These are phyloP conservation scores for Globisporangium orthogonon DNA, from an alignment of 352 stramenopile species.

Conservation along the genomic window DNA sequence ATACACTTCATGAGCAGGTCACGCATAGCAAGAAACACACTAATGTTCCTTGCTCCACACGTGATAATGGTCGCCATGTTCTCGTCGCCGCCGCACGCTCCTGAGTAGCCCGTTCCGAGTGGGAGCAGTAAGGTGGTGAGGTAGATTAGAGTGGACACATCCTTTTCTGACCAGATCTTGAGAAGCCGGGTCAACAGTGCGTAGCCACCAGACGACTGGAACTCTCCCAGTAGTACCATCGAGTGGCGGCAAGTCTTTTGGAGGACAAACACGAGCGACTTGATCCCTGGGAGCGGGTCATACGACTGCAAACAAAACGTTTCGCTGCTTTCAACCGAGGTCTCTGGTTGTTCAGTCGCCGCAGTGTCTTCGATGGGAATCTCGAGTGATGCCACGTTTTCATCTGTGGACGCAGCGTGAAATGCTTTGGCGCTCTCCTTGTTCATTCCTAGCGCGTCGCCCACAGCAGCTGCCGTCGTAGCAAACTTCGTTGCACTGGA, in stretches of 20 bases:
- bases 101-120: constrained; percentile 40
- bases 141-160: constrained; percentile 41
- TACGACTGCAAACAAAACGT: constrained; percentile 35
- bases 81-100: constrained; percentile 25
- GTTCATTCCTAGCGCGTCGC: constrained; percentile 55
- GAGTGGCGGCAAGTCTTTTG: constrained; percentile 59
- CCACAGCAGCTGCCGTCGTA: constrained; percentile 43
- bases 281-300: constrained; percentile 43
- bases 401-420: not conserved
- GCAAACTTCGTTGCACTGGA: not conserved
- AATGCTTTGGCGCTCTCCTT: not conserved
- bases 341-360: not conserved
- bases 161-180: constrained; percentile 27
- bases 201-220: constrained; percentile 60
- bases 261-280: constrained; percentile 44
- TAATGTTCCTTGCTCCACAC: constrained; percentile 50
- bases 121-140: constrained; percentile 51
- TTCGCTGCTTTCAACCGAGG: constrained; percentile 3
- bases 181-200: constrained; percentile 37
- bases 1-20: constrained; percentile 62
- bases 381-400: not conserved
- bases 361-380: not conserved
- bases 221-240: constrained; percentile 58
- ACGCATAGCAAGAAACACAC: constrained; percentile 53
- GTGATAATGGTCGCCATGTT: constrained; percentile 34